Percentiles rank a stretch among this genome's conserved stretches.
phyloP scores from a whole-genome alignment of 192 early-diverging fungal species.

The Podila clonocystis region DNA sequence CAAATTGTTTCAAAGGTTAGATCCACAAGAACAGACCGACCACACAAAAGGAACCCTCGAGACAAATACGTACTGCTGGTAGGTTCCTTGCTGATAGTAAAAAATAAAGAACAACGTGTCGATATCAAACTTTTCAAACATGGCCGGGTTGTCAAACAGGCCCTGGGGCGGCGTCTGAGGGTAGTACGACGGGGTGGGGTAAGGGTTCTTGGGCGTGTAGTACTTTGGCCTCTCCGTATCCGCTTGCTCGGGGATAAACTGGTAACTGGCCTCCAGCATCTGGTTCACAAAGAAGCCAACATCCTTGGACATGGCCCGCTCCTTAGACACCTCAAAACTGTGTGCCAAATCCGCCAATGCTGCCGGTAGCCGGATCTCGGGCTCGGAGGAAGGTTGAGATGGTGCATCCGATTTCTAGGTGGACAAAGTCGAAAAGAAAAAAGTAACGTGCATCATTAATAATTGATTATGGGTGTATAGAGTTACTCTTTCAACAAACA shows the following conservation, averaged over 20 bases:
- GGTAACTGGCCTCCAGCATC: slow-evolving; percentile 89
- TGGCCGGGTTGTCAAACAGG: slow-evolving; percentile 83
- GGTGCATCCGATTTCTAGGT: too few relatives aligned
- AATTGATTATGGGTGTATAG: background rate
- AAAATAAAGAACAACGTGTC: slow-evolving; percentile 98
- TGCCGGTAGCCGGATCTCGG: slow-evolving; percentile 61
- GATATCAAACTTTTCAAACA: slow-evolving; percentile 92
- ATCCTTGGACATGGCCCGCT: slow-evolving; percentile 55
- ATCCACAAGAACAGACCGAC: background rate
- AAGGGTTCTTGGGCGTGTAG: slow-evolving; percentile 80
- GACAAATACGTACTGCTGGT: slow-evolving; percentile 83
- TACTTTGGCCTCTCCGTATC: slow-evolving; percentile 87
- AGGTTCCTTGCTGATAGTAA: slow-evolving; percentile 97
- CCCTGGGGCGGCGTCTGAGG: slow-evolving; percentile 82
- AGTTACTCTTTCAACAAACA: background rate
- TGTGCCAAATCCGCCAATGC: slow-evolving; percentile 64
- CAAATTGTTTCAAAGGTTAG: background rate
- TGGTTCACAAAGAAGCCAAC: slow-evolving; percentile 61
- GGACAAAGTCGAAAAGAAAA: too few relatives aligned
- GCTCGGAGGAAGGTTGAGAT: slow-evolving; percentile 9
- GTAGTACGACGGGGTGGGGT: slow-evolving; percentile 90
- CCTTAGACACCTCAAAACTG: slow-evolving; percentile 64
- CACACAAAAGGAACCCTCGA: background rate
- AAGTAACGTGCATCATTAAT: too few relatives aligned
- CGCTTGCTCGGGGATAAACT: slow-evolving; percentile 80